Evolutionary conservation across 2,329 filamentous ascomycete species (phyloP).

Genomic region (Claviceps arundinis): DNA sequence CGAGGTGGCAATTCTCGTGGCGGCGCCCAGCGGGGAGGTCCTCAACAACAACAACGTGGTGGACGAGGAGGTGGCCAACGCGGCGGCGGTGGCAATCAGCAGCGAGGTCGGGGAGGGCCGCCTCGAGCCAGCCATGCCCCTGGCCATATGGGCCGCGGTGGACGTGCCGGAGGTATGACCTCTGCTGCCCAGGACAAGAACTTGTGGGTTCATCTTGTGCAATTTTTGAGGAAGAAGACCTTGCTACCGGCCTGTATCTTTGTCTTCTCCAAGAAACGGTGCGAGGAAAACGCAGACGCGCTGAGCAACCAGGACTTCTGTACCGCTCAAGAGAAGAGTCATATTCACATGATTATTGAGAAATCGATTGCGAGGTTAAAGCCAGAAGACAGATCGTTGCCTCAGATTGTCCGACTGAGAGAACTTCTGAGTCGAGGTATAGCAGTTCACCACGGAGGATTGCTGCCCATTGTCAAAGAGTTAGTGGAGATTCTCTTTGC

Average conservation of each 20-base stretch:
- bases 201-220: constrained; percentile 90
- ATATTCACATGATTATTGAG: constrained; percentile 94
- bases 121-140: constrained; percentile 47
- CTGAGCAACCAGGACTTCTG: constrained; percentile 92
- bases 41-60: constrained; percentile 28
- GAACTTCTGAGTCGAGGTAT: constrained; percentile 81
- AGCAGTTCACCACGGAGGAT: constrained; percentile 88
- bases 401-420: constrained; percentile 77
- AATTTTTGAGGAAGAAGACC: constrained; percentile 75
- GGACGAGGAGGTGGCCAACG: constrained; percentile 18
- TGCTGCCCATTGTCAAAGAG: constrained; percentile 94
- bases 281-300: constrained; percentile 93
- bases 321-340: constrained; percentile 85
- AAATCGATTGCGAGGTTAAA: constrained; percentile 86
- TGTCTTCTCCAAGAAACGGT: constrained; percentile 95
- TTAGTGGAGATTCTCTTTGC: constrained; percentile 95
- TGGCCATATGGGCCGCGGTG: constrained; percentile 83
- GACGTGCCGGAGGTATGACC: constrained; percentile 72
- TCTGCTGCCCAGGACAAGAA: constrained; percentile 91
- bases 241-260: constrained; percentile 92
- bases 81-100: constrained; percentile 39
- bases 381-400: constrained; percentile 76
- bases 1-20: constrained; percentile 26
- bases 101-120: constrained; percentile 38
- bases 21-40: constrained; percentile 22